Evolutionary conservation across 2,329 filamentous ascomycete genomes (phyloP).

Genomic region (Parafenestella ontariensis): DNA sequence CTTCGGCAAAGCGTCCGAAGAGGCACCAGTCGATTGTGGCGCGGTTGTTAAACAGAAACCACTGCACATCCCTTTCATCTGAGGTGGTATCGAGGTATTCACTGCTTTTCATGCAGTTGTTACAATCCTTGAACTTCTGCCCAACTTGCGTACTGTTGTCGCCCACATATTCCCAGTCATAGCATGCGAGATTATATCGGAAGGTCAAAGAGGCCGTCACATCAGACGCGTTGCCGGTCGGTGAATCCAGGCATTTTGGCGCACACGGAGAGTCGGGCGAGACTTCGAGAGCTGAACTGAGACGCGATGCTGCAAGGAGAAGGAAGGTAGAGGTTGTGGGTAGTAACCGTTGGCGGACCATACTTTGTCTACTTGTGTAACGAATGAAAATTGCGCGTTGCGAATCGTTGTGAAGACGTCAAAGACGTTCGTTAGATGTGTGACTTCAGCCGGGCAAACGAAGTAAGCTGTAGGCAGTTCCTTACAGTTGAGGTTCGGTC

Average conservation of each 20-base stretch:
- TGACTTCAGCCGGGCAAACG: background rate
- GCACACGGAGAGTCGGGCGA: constrained; percentile 26
- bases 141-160: constrained; percentile 20
- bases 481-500: background rate
- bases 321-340: background rate
- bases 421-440: background rate
- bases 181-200: constrained; percentile 19
- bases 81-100: constrained; percentile 10
- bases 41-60: constrained; percentile 32
- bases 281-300: constrained; percentile 23
- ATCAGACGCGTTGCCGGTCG: constrained; percentile 15
- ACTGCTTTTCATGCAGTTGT: constrained; percentile 23
- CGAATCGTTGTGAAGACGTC: background rate
- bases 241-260: constrained; percentile 23
- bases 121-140: constrained; percentile 26
- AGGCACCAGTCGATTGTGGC: constrained; percentile 28
- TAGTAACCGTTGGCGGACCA: background rate
- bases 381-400: background rate
- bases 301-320: background rate
- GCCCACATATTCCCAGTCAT: constrained; percentile 20
- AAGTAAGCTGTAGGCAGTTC: background rate
- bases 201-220: constrained; percentile 16
- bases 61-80: constrained; percentile 22
- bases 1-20: constrained; percentile 24
- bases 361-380: background rate